A percentile compares a stretch with the other conserved stretches of the same genome.
Conservation (phyloP, 2,329 filamentous ascomycete species). For the Aspergillus fischeri region DNA sequence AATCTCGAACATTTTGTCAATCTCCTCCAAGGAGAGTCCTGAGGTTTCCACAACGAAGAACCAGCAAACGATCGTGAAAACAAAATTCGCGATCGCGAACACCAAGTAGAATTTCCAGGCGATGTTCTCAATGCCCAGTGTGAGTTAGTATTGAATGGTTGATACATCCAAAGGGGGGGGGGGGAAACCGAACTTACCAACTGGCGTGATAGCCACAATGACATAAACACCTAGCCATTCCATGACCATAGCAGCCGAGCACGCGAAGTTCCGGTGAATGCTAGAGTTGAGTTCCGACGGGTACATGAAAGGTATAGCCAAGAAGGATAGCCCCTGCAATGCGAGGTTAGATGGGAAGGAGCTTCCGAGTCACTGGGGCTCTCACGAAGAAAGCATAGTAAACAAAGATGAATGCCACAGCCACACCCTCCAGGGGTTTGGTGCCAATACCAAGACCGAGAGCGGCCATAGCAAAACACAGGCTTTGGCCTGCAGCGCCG, state of each 20-base stretch:
- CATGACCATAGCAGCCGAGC: conserved; percentile 4
- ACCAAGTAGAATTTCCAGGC: conserved; percentile 53
- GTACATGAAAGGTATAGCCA: conserved; percentile 19
- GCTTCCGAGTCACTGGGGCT: no score
- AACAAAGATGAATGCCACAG: conserved; percentile 38
- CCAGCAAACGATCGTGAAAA: conserved; percentile 18
- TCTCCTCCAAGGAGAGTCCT: conserved; percentile 34
- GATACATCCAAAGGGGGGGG: no score
- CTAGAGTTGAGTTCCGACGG: conserved; percentile 12
- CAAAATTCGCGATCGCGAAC: conserved; percentile 33
- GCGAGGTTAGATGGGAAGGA: no score
- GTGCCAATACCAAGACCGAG: conserved; percentile 36
- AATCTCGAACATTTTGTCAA: conserved; percentile 23
- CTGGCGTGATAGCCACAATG: conserved; percentile 7
- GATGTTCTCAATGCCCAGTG: conserved; percentile 33
- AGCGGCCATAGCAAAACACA: conserved; percentile 43
- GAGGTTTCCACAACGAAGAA: conserved; percentile 23
- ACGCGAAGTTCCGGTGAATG: conserved; percentile 3
- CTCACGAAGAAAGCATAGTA: conserved; percentile 6
- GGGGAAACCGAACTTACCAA: background rate
- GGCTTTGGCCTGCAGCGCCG: conserved; percentile 41
- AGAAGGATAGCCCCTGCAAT: conserved; percentile 1
- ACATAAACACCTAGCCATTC: conserved; percentile 7
- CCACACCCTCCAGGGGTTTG: conserved; percentile 39
- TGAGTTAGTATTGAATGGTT: no score